These are phyloP conservation scores for Melanomma pulvis-pyrius DNA, from an alignment of 495 filamentous ascomycete genomes.

Conservation along the genomic window DNA sequence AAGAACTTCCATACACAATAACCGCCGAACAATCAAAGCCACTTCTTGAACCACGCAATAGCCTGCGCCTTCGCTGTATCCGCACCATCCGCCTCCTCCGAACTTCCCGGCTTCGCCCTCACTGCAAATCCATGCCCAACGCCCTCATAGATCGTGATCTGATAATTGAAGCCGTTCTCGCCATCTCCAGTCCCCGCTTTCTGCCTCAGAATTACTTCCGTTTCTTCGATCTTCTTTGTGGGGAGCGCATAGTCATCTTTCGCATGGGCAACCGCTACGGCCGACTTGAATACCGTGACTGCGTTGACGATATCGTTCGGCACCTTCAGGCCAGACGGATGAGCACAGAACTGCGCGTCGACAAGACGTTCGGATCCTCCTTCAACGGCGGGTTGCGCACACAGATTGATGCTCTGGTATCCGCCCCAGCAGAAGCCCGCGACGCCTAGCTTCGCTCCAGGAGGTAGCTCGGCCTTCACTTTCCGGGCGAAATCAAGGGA, in stretches of 20 bases:
- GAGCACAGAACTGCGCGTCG: slow-evolving; percentile 33
- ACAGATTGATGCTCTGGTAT: slow-evolving; percentile 25
- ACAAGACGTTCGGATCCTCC: slow-evolving; percentile 23
- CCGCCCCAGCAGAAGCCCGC: slow-evolving; percentile 38
- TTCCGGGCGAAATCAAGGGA: slow-evolving; percentile 26
- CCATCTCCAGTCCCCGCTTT: slow-evolving; percentile 18
- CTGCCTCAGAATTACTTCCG: slow-evolving; percentile 26
- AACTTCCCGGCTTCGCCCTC: slow-evolving; percentile 15
- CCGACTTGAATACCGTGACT: slow-evolving; percentile 27
- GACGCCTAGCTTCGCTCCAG: slow-evolving; percentile 31
- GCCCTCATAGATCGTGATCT: slow-evolving; percentile 23
- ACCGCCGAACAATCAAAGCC: slow-evolving; percentile 9
- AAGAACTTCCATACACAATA: no score
- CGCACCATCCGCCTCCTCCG: slow-evolving; percentile 12
- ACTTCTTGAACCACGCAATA: slow-evolving; percentile 32
- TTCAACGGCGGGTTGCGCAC: slow-evolving; percentile 23
- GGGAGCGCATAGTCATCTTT: slow-evolving; percentile 22
- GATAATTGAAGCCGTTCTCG: slow-evolving; percentile 19
- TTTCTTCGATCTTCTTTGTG: slow-evolving; percentile 21
- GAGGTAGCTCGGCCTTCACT: slow-evolving; percentile 29
- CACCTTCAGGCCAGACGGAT: slow-evolving; percentile 26
- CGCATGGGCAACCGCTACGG: slow-evolving; percentile 25
- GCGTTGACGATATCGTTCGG: slow-evolving; percentile 32
- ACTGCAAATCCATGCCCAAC: slow-evolving; percentile 29
- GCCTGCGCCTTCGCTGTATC: slow-evolving; percentile 32